A percentile compares a stretch with the other conserved stretches of the same genome.
Conservation (phyloP, 352 stramenopile genomes). For the Poterioochromonas sp. region DNA sequence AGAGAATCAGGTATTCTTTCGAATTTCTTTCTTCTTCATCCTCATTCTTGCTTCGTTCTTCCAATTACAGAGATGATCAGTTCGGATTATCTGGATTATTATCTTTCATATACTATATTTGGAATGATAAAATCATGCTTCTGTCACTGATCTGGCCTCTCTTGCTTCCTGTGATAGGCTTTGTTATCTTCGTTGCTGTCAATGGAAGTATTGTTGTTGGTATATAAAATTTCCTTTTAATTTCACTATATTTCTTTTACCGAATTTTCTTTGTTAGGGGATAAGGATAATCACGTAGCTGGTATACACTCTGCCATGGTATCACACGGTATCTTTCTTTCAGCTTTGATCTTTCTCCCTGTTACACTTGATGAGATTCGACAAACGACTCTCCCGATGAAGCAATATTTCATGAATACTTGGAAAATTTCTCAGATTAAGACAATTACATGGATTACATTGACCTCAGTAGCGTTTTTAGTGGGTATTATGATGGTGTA, state of each 20-base stretch:
- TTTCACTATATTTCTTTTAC: neutral
- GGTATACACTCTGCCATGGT: constrained; percentile 38
- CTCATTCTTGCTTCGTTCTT: too few species aligned
- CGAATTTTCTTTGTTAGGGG: constrained; percentile 22
- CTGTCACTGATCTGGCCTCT: constrained; percentile 28
- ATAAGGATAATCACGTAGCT: constrained; percentile 42
- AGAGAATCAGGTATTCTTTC: too few species aligned
- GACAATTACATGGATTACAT: too few species aligned
- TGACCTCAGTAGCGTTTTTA: too few species aligned
- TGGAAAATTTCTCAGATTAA: too few species aligned
- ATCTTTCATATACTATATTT: neutral
- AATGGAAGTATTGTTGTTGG: constrained; percentile 44
- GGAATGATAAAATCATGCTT: neutral
- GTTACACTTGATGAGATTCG: too few species aligned
- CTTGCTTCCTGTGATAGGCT: constrained; percentile 38
- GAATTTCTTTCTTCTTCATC: too few species aligned
- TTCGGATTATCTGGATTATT: neutral
- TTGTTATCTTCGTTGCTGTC: constrained; percentile 39
- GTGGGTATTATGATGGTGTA: too few species aligned
- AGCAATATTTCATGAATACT: too few species aligned
- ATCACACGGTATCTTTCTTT: too few species aligned
- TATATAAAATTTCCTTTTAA: neutral
- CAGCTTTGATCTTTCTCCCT: too few species aligned
- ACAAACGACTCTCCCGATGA: too few species aligned
- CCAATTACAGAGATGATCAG: neutral